Evolutionary conservation across 306 rosid genomes (phyloP), one percentile per base, ranked within the genome.

Genomic region (Vigna unguiculata): DNA sequence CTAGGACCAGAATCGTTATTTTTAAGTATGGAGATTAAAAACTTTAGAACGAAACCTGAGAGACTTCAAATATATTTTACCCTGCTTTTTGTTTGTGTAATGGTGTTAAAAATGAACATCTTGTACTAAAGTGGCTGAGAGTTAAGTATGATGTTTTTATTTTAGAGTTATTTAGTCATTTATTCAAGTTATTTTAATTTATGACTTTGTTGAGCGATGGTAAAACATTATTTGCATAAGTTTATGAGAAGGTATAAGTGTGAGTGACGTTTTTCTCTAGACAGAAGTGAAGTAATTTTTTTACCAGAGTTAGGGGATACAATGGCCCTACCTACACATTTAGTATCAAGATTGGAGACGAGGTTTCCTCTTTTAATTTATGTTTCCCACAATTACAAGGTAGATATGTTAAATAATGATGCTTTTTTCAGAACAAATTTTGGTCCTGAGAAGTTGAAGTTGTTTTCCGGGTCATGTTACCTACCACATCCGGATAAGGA

Each of bases 401-500:
- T 75, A 6, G 9, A 14, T 34, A 16, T 57, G 17, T 38, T 49
- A 25, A 55, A 20, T 58, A 47, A 72, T 68, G 74, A 73, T 76
- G 8, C 53, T 75, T 83, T 28, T 83, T 83, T 72, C 87, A 90
- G 93, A 57, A 78, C 86, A 8, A 38, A 57, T 48, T 32, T 84
- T 67, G 86, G 89, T 70, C 83, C 40, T 51, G 86, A 80, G 77
- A 75, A 81, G 72, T 74, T 90, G 86, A 91, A 86, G 89, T 77
- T 93, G 76, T 82, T 75, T 81, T 88, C 96, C 7, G 98, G 97
- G 69, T 87, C 96, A 74, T 90, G 96, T 81, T 91, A 88, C 88
- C 83, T 93, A 54, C 98, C 98, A 21, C 98, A 91, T 86, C 98
- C 98, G 14, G 98, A 82, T 54, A 91, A 93, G 87, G 97, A 85